Evolutionary conservation across 495 filamentous ascomycete genomes (phyloP).

Genomic region (Penicillium coffeae): DNA sequence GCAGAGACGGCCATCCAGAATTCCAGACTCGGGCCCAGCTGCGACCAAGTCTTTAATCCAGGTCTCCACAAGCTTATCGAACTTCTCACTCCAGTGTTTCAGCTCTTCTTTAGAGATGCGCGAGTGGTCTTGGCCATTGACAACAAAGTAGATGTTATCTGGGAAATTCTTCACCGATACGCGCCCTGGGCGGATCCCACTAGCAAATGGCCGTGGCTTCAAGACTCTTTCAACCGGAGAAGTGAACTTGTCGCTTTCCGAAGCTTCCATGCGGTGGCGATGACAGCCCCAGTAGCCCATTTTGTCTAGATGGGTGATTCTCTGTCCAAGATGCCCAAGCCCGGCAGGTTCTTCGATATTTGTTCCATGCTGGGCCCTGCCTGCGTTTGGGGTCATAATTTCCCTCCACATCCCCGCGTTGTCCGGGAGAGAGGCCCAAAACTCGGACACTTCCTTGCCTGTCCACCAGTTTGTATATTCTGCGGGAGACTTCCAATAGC

Average conservation of each 20-base stretch:
- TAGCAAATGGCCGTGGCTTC: too few relatives aligned
- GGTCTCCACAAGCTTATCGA: slow-evolving; percentile 16
- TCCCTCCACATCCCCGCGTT: slow-evolving; percentile 29
- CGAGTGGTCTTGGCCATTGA: slow-evolving; percentile 30
- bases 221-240: too few relatives aligned
- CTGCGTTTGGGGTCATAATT: slow-evolving; percentile 15
- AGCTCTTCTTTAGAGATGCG: slow-evolving; percentile 11
- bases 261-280: slow-evolving; percentile 17
- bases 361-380: slow-evolving; percentile 18
- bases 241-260: not conserved
- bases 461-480: slow-evolving; percentile 16
- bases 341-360: slow-evolving; percentile 9
- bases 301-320: slow-evolving; percentile 13
- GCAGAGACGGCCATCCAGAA: slow-evolving; percentile 17
- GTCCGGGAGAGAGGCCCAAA: slow-evolving; percentile 22
- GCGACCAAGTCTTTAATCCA: slow-evolving; percentile 23
- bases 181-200: slow-evolving; percentile 15
- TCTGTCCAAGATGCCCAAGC: slow-evolving; percentile 15
- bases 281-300: slow-evolving; percentile 33
- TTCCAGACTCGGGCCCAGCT: slow-evolving; percentile 14
- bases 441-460: slow-evolving; percentile 8
- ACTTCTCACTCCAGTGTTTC: slow-evolving; percentile 19
- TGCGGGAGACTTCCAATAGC: slow-evolving; percentile 13
- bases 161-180: slow-evolving; percentile 16
- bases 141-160: slow-evolving; percentile 26